These are phyloP conservation scores for Arthrocladium fulminans DNA, from an alignment of 2,329 filamentous ascomycete genomes.

Conservation along the genomic window DNA sequence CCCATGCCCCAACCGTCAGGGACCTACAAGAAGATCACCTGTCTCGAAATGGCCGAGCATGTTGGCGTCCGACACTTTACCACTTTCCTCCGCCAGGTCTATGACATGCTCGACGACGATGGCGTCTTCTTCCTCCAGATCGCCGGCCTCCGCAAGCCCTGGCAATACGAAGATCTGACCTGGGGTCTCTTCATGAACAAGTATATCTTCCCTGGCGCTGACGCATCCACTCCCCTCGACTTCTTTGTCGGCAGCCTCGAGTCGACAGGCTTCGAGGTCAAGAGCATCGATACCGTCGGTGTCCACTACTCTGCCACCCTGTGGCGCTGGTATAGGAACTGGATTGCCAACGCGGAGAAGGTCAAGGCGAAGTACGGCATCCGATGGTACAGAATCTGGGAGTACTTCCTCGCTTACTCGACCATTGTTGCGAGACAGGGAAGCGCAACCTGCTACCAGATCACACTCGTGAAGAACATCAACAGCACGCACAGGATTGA, in stretches of 20 bases:
- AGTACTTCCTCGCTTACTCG: constrained; percentile 79
- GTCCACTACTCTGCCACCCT: constrained; percentile 95
- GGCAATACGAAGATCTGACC: constrained; percentile 96
- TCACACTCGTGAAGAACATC: constrained; percentile 80
- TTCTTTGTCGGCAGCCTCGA: constrained; percentile 80
- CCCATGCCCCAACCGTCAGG: constrained; percentile 59
- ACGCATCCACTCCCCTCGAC: constrained; percentile 86
- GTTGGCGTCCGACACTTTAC: constrained; percentile 86
- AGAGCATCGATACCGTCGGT: constrained; percentile 83
- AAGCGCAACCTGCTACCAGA: constrained; percentile 76
- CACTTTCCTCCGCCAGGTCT: constrained; percentile 72
- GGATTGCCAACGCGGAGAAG: constrained; percentile 88
- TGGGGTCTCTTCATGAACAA: constrained; percentile 99
- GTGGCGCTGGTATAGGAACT: constrained; percentile 98
- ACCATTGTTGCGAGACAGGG: constrained; percentile 79
- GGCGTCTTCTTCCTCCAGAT: constrained; percentile 95
- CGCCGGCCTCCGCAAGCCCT: constrained; percentile 82
- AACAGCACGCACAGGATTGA: constrained; percentile 77
- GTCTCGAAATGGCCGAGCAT: constrained; percentile 97
- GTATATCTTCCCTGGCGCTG: constrained; percentile 94
- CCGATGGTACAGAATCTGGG: constrained; percentile 94
- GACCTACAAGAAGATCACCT: constrained; percentile 89
- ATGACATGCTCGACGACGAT: constrained; percentile 94
- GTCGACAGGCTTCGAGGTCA: constrained; percentile 80
- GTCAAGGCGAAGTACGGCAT: constrained; percentile 90